Base-by-base conservation (phyloP, 1,284 basidiomycete genomes). In the Hemileia vastatrix region DNA sequence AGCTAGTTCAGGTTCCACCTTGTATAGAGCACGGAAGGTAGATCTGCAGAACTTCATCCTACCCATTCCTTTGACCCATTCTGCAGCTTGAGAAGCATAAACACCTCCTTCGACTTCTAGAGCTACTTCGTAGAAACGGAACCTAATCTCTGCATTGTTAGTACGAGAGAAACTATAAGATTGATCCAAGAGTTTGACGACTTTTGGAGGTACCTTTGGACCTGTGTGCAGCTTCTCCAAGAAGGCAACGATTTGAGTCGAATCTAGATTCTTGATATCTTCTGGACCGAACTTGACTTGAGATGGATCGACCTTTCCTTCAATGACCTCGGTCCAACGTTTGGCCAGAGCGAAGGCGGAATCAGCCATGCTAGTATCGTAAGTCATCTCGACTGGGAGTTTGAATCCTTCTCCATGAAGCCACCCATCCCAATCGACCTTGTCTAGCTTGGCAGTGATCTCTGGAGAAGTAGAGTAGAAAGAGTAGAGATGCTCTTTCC, bases 361-460 rank as follows among this genome's bases (percentile, higher is more conserved):
- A 64, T 84, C 79, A 0, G 90, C 89, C 19, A 96, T 80, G 0
- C 85, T 83, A 36, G 82, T 81, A 71, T 96, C 90, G 70, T 94
- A 96, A 68, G 86, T 80, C 77, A 91, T 82, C 71, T 86, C 79
- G 0, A 86, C 87, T 0, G 89, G 90, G n/a, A 95, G 81, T 65
- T 84, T 79, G 21, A 63, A 51, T 44, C 91, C 90, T 73, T 87
- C 85, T 45, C 92, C 92, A 70, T 87, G 83, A 49, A 95, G 79
- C 92, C 92, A 96, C 47, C 82, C 85, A 82, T 90, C 63, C 65
- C 66, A 70, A 71, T 91, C 84, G 45, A 95, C 81, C 55, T 77
- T 81, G 67, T 87, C 81, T 33, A 96, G 81, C 31, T 82, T 81
- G 66, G 84, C 81, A 60, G 86, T 77, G 71, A 88, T 85, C 67